Base-by-base conservation (phyloP, 805 yeast species). In the Saccharomycopsis selenospora region DNA sequence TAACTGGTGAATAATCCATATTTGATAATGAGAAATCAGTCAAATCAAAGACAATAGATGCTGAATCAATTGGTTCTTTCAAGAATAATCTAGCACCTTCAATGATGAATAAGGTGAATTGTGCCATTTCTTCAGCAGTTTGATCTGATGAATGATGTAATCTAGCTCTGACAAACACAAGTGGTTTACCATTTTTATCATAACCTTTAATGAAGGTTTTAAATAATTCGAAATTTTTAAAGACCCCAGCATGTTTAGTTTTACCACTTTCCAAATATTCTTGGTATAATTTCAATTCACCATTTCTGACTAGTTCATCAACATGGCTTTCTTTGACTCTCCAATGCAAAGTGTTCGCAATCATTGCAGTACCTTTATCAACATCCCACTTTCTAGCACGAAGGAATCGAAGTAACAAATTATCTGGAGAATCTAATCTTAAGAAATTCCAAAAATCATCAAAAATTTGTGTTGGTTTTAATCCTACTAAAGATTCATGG, bases 1-100 rank as follows among this genome's bases (percentile, higher is more conserved):
- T 90, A 51, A 93, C 95, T 3, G 96, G 88, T 2, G 77, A 73
- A 61, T 88, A 88, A 67, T 93, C 99, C 85, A 95, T 93, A 63
- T 91, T 93, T 51, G 89, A 76, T 72, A 89, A 77, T 5, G 95
- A 77, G 61, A 93, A 93, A 3, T 83, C 95, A 10, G 85, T 72
- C 59, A 93, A 69, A 62, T 93, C 99, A 62, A 93, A 93, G 28
- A 93, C 65, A 46, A 93, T 79, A 2, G 93, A 80, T 42, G 88
- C 89, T 10, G 83, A 80, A 61, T 88, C 96, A 29, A 77, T 74
- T 2, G 88, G 85, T 54, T 83, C 91, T 53, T 70, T 76, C 55
- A 90, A 68, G 53, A 83, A 75, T 54, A 91, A 66, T 55, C 96
- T 75, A n/a, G 87, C 76, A 60, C 81, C 77, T 66, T 93, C 99